Evolutionary conservation across 164 flowering plant genomes (phyloP), one percentile per base, ranked within the genome.

Genomic region (Hamamelis virginiana): DNA sequence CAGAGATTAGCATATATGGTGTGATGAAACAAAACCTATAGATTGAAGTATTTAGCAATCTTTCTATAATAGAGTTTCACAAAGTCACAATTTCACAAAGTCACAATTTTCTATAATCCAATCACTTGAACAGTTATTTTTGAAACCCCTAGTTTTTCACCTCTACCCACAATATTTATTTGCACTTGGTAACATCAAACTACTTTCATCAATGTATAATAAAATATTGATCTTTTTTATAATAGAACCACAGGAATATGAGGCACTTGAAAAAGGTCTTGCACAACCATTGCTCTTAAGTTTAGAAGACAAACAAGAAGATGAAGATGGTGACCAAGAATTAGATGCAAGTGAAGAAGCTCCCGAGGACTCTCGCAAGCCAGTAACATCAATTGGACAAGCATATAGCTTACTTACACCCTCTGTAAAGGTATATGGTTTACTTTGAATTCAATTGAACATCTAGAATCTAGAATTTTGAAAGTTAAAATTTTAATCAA

Each of bases 381-480:
- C 93, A 67, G 91, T 76, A 64, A 83, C 77, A 41, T 89, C 93
- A 9, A 74, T 89, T 62, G 75, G 47, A 70, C 46, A 82, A 38
- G 93, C 93, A 43, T 89, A 89, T 74, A 73, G 83, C 73, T 73
- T 89, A 46, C 87, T 89, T 62, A 86, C 93, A 1, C 87, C 91
- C 43, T 89, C 93, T 57, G 88, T 89, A 9, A 89, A 89, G 89
- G 93, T 87, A 74, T 56, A 9, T 22, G 5, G 47, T 59, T 50
- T 23, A 9, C 26, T 19, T 19, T 16, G 26, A 21, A n/a, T 21
- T 25, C 22, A 11, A 18, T 59, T 44, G 61, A 27, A n/a, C 69
- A 11, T 63, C 14, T 25, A 10, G 51, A 44, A 41, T 1, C 48
- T 41, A 41, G 48, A 19, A 61, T 41, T 48, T 38, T 59, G 41